These are phyloP conservation scores for Phascolomyces articulosus DNA, from an alignment of 371 early-diverging fungal species.

Conservation along the genomic window DNA sequence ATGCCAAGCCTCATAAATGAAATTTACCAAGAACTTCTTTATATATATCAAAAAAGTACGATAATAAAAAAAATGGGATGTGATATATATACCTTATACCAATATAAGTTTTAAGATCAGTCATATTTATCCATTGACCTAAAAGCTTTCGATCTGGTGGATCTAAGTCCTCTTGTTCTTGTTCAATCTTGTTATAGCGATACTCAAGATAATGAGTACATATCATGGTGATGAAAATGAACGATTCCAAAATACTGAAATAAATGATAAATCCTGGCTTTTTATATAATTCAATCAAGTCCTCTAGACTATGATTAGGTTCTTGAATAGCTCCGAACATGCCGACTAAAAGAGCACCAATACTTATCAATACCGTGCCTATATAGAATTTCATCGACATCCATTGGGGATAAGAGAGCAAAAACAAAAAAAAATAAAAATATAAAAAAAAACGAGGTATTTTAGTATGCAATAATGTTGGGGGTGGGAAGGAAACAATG, in stretches of 20 bases:
- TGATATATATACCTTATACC: constrained; percentile 46
- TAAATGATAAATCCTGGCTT: constrained; percentile 75
- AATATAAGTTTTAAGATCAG: constrained; percentile 35
- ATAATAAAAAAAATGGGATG: background rate
- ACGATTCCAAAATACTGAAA: constrained; percentile 61
- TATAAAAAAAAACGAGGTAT: background rate
- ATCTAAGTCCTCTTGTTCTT: constrained; percentile 23
- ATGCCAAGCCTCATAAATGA: no score
- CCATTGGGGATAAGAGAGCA: no score
- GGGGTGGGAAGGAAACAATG: no score
- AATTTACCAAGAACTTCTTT: background rate
- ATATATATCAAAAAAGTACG: background rate
- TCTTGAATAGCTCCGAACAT: constrained; percentile 79
- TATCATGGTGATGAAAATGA: constrained; percentile 56
- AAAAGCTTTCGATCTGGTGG: constrained; percentile 23
- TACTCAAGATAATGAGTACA: constrained; percentile 55
- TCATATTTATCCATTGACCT: constrained; percentile 27
- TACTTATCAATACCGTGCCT: constrained; percentile 74
- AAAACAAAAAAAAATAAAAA: background rate
- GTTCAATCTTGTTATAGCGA: constrained; percentile 32
- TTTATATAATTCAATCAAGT: constrained; percentile 70
- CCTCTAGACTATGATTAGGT: constrained; percentile 73
- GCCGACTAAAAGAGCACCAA: constrained; percentile 75
- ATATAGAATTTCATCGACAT: constrained; percentile 6
- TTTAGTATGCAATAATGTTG: no score